Base-by-base conservation (phyloP, 2,329 filamentous ascomycete genomes). In the Sporothrix inflata region DNA sequence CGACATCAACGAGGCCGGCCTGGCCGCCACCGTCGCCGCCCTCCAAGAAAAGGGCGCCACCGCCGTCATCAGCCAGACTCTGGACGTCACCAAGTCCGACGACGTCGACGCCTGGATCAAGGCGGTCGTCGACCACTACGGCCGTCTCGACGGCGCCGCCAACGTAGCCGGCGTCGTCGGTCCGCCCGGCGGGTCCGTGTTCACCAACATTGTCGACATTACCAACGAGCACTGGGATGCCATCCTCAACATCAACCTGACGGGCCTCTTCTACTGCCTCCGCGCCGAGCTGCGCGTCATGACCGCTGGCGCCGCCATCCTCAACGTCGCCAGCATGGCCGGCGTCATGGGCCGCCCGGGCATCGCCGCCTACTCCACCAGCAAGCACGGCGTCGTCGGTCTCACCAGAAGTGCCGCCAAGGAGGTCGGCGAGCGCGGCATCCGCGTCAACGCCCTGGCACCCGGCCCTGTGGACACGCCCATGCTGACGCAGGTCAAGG, bases 121-220 rank as follows among this genome's bases (percentile, higher is more conserved):
- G 11, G 78, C 77, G 66, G 82, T 83, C 12, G 77, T 88, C 24
- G 75, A 80, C n/a, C 81, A 81, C 45, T 86, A 86, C 69, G 87
- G 86, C 4, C 83, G 83, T 70, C 81, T 88, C 11, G 85, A 88
- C 75, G 84, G 86, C 7, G 85, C 86, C 27, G 86, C 84, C 6
- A 88, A 90, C 67, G 81, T 86, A 8, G 88, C 88, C 5, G 85
- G 86, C 55, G 76, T 82, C 49, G 84, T 85, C 73, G 84, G 83
- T 42, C 19, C 57, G 4, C 57, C 42, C 12, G 57, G 57, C 4
- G 82, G 81, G 73, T 79, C 82, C 65, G 83, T 85, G 70, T 74
- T 81, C 71, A 78, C 79, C 55, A 74, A 81, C 1, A 78, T 85
- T 30, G 78, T 79, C 2, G 84, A 85, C 21, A 76, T 84, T 27